These are phyloP conservation scores for Candida easanensis DNA, from an alignment of 805 yeast species.

Conservation along the genomic window DNA sequence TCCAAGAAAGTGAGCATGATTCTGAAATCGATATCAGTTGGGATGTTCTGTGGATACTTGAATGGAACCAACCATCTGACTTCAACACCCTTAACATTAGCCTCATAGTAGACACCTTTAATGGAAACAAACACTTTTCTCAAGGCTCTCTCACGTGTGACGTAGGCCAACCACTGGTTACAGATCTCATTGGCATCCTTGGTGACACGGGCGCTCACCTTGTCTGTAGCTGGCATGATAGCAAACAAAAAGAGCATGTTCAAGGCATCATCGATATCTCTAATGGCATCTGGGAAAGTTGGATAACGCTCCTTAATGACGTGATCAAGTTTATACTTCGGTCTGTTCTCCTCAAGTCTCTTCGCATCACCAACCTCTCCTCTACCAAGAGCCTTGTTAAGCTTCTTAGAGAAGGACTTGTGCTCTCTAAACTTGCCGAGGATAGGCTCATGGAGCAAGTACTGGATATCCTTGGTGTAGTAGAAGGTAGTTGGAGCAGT, in stretches of 20 bases:
- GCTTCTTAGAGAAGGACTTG: conserved; percentile 88
- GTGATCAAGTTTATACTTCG: conserved; percentile 82
- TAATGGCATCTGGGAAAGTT: conserved; percentile 82
- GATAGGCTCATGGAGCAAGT: conserved; percentile 92
- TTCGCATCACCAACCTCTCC: conserved; percentile 91
- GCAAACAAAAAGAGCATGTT: conserved; percentile 93
- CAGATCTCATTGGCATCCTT: conserved; percentile 82
- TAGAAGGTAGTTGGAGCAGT: conserved; percentile 95
- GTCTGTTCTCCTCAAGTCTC: conserved; percentile 75
- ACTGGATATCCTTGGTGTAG: conserved; percentile 91
- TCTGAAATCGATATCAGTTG: conserved; percentile 90
- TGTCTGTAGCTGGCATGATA: conserved; percentile 90
- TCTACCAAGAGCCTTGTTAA: conserved; percentile 84
- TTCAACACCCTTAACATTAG: conserved; percentile 85
- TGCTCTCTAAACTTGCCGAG: conserved; percentile 90
- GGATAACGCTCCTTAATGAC: conserved; percentile 96
- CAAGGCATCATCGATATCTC: conserved; percentile 94
- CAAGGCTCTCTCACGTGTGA: conserved; percentile 78
- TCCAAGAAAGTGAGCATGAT: conserved; percentile 96
- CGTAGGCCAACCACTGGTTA: conserved; percentile 93
- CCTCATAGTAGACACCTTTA: conserved; percentile 96
- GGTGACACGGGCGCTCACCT: conserved; percentile 76
- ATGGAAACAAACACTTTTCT: conserved; percentile 93
- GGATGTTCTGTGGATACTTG: conserved; percentile 94
- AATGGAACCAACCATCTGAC: conserved; percentile 95